These are phyloP conservation scores for Soucietia sequanensis DNA, from an alignment of 805 yeast species.

Conservation along the genomic window DNA sequence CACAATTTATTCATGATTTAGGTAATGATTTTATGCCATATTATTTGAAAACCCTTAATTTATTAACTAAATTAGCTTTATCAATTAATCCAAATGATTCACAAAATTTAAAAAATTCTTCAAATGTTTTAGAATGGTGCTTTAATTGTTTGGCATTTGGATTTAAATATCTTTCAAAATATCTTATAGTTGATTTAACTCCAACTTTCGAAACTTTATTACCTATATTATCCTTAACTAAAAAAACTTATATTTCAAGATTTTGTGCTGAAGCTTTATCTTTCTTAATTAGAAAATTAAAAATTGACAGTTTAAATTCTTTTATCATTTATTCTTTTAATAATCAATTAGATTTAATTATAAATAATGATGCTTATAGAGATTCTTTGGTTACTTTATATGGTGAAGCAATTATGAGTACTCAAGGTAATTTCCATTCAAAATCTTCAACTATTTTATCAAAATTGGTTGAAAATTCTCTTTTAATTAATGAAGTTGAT, in stretches of 20 bases:
- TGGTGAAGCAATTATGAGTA: conserved; percentile 72
- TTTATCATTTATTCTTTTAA: conserved; percentile 47
- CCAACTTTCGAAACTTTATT: conserved; percentile 67
- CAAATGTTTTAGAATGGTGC: conserved; percentile 73
- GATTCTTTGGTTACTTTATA: conserved; percentile 60
- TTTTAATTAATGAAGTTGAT: conserved; percentile 10
- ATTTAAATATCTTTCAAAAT: conserved; percentile 79
- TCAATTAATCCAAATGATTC: conserved; percentile 43
- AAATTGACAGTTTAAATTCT: conserved; percentile 40
- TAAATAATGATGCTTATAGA: conserved; percentile 48
- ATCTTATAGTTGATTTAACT: conserved; percentile 57
- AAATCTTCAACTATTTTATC: conserved; percentile 55
- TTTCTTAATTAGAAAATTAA: conserved; percentile 71
- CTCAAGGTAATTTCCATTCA: conserved; percentile 73
- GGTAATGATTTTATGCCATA: conserved; percentile 86
- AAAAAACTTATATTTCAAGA: conserved; percentile 65
- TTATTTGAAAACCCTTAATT: conserved; percentile 51
- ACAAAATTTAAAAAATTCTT: conserved; percentile 52
- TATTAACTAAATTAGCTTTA: conserved; percentile 49
- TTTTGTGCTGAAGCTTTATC: conserved; percentile 92
- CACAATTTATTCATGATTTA: conserved; percentile 87
- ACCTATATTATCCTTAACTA: conserved; percentile 58
- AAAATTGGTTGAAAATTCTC: conserved; percentile 37
- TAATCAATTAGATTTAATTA: conserved; percentile 26
- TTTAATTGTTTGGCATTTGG: conserved; percentile 84